Conservation (phyloP, 176 grass and related monocot species). For the Eragrostis nindensis region DNA sequence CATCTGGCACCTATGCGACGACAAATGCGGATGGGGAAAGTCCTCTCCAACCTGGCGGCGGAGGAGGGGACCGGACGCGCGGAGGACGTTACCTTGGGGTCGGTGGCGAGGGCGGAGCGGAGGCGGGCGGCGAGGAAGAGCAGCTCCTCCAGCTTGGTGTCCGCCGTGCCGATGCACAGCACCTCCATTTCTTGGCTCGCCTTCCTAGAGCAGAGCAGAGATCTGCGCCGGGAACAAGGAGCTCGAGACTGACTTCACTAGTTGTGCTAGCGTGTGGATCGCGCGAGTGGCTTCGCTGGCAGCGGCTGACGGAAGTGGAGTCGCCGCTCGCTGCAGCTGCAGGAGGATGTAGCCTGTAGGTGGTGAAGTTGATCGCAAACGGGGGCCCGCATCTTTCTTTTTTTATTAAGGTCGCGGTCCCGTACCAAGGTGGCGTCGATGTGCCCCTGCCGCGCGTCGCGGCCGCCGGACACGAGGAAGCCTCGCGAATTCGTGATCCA, state of each 20-base stretch:
- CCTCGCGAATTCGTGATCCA: no score
- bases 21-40: not conserved
- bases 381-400: no score
- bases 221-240: conserved; percentile 9
- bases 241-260: no score
- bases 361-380: no score
- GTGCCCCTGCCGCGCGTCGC: no score
- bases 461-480: no score
- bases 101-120: conserved; percentile 50
- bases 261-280: no score
- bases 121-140: conserved; percentile 68
- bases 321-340: no score
- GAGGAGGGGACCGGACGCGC: no score
- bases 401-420: no score
- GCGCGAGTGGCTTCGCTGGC: not conserved
- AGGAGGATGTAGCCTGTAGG: not conserved
- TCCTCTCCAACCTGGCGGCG: not conserved
- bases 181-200: conserved; percentile 46
- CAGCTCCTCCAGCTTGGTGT: conserved; percentile 95
- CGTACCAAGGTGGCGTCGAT: not conserved
- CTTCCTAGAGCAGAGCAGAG: conserved; percentile 4
- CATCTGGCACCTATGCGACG: no score
- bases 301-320: not conserved
- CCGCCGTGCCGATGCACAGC: conserved; percentile 85
- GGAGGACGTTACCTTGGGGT: conserved; percentile 3